Percentiles rank a stretch among this genome's conserved stretches.
Evolutionary conservation across 2,329 filamentous ascomycete species (phyloP).

Genomic region (Aspergillus sp.): DNA sequence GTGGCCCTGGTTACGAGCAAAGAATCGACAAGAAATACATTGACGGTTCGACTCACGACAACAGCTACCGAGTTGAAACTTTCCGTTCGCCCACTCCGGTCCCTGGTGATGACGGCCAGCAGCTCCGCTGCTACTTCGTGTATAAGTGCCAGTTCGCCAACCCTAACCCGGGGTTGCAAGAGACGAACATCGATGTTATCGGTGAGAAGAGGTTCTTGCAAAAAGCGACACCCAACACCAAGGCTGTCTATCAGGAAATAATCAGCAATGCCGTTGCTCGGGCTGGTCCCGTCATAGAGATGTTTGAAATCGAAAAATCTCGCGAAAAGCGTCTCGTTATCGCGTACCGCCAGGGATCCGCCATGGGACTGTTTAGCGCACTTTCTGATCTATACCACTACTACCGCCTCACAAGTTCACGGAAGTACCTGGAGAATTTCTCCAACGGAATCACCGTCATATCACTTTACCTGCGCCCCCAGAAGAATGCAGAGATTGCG

Average conservation of each 20-base stretch:
- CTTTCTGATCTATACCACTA: slow-evolving; percentile 97
- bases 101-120: slow-evolving; percentile 71
- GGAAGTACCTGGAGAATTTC: slow-evolving; percentile 99
- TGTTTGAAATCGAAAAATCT: slow-evolving; percentile 90
- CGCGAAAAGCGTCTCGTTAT: slow-evolving; percentile 92
- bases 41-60: slow-evolving; percentile 69
- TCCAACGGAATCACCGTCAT: slow-evolving; percentile 97
- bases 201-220: slow-evolving; percentile 91
- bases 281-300: slow-evolving; percentile 93
- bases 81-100: slow-evolving; percentile 88
- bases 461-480: slow-evolving; percentile 86
- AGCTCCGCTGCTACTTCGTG: slow-evolving; percentile 96
- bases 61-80: slow-evolving; percentile 90
- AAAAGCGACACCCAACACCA: slow-evolving; percentile 94
- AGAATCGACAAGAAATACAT: slow-evolving; percentile 94
- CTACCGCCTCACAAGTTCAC: slow-evolving; percentile 92
- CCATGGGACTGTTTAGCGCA: slow-evolving; percentile 90
- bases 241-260: slow-evolving; percentile 91
- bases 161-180: slow-evolving; percentile 67
- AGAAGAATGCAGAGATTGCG: slow-evolving; percentile 57
- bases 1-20: slow-evolving; percentile 88
- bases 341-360: slow-evolving; percentile 90
- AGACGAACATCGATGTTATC: slow-evolving; percentile 88
- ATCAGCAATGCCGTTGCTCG: slow-evolving; percentile 80
- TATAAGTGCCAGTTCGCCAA: slow-evolving; percentile 93